Percentiles rank a stretch among this genome's conserved stretches.
These are phyloP conservation scores for Penicillium turbatum DNA, from an alignment of 495 filamentous ascomycete species.

Conservation along the genomic window DNA sequence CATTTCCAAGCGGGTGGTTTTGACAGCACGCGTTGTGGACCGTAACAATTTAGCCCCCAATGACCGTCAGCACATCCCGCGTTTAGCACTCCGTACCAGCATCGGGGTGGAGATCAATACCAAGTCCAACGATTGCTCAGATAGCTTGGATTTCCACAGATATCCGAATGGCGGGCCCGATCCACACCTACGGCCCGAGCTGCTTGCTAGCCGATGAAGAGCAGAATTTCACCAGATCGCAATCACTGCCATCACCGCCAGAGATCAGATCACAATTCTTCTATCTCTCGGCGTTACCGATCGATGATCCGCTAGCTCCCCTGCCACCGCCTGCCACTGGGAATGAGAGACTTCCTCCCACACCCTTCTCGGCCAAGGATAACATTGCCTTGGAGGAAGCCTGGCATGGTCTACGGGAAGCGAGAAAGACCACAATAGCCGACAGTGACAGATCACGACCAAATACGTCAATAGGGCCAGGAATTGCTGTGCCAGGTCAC, in stretches of 20 bases:
- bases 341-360: conserved; percentile 53
- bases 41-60: conserved; percentile 8
- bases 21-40: conserved; percentile 4
- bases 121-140: neutral
- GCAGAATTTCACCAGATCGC: conserved; percentile 30
- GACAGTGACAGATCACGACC: conserved; percentile 28
- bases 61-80: conserved; percentile 14
- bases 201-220: conserved; percentile 46
- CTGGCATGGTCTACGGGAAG: conserved; percentile 56
- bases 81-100: conserved; percentile 12
- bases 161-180: conserved; percentile 39
- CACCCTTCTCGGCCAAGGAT: conserved; percentile 74
- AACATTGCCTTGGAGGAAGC: conserved; percentile 69
- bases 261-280: conserved; percentile 69
- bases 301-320: conserved; percentile 77
- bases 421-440: conserved; percentile 30
- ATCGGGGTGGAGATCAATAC: conserved; percentile 13
- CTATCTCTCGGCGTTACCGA: conserved; percentile 68
- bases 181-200: conserved; percentile 53
- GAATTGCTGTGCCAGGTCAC: conserved; percentile 43
- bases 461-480: conserved; percentile 36
- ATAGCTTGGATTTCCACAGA: neutral
- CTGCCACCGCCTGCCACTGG: conserved; percentile 51
- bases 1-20: conserved; percentile 2
- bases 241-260: conserved; percentile 36